These are phyloP conservation scores for Incumbomyces delicatus DNA, from an alignment of 2,329 filamentous ascomycete species.

Conservation along the genomic window DNA sequence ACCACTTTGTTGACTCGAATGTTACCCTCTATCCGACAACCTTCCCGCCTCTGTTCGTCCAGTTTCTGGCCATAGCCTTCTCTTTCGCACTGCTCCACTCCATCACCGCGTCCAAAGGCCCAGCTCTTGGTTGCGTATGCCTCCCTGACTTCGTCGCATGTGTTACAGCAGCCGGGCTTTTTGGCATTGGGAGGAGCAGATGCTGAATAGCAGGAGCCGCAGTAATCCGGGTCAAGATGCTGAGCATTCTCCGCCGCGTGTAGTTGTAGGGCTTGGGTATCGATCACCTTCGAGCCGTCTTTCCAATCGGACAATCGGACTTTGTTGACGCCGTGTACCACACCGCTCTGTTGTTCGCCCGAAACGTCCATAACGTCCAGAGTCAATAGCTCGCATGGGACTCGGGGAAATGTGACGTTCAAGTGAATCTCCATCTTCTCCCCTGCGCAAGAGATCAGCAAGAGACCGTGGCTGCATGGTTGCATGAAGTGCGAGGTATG, in stretches of 20 bases:
- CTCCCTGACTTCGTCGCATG: conserved; percentile 91
- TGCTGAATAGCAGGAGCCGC: conserved; percentile 86
- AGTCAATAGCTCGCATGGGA: conserved; percentile 91
- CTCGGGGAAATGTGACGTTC: conserved; percentile 87
- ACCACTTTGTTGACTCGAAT: conserved; percentile 97
- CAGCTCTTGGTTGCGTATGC: conserved; percentile 83
- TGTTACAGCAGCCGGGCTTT: conserved; percentile 91
- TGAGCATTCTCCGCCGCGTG: conserved; percentile 60
- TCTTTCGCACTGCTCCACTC: conserved; percentile 87
- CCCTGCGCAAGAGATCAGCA: conserved; percentile 40
- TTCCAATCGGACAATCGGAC: conserved; percentile 63
- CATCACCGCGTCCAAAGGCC: conserved; percentile 88
- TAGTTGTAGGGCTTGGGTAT: conserved; percentile 57
- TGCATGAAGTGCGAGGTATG: not conserved
- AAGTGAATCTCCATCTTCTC: conserved; percentile 99
- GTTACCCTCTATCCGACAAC: conserved; percentile 84
- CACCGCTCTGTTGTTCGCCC: conserved; percentile 88
- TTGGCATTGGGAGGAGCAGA: conserved; percentile 57
- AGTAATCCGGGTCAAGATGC: conserved; percentile 87
- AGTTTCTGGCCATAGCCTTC: conserved; percentile 89
- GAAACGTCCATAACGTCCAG: conserved; percentile 99
- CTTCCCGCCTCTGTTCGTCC: conserved; percentile 78
- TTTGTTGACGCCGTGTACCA: conserved; percentile 87
- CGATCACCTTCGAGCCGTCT: conserved; percentile 69
- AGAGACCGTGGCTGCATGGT: not conserved